A percentile compares a stretch with the other conserved stretches of the same genome.
Conservation (phyloP, 2,329 filamentous ascomycete species). For the Verticillium longisporum region DNA sequence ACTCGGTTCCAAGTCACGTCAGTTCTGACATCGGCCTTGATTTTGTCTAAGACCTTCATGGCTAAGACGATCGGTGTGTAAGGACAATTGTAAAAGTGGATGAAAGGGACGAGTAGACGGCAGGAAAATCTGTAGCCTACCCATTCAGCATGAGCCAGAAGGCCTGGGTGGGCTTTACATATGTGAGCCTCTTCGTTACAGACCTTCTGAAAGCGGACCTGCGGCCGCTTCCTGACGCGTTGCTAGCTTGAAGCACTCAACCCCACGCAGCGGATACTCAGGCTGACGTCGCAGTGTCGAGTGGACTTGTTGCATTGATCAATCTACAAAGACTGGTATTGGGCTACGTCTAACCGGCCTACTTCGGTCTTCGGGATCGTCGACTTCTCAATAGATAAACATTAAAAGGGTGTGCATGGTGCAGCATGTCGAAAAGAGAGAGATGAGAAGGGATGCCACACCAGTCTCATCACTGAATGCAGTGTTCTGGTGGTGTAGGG, state of each 20-base stretch:
- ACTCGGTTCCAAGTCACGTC: constrained; percentile 29
- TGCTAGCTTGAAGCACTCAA: not conserved
- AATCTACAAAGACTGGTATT: not conserved
- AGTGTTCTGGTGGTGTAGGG: not conserved
- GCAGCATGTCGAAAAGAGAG: not conserved
- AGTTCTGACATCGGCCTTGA: constrained; percentile 24
- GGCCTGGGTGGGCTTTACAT: not conserved
- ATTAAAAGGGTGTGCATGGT: not conserved
- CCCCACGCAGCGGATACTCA: not conserved
- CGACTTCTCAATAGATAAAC: not conserved
- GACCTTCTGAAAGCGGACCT: not conserved
- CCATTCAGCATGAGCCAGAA: not conserved
- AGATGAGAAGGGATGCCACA: not conserved
- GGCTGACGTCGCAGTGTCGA: not conserved
- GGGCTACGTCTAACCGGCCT: not conserved
- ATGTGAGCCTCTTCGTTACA: no score
- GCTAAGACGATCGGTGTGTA: not conserved
- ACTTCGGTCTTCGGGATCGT: not conserved
- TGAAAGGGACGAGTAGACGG: not conserved
- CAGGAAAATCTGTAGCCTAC: not conserved
- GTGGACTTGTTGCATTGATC: not conserved
- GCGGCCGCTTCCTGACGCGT: not conserved
- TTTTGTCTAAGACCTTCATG: constrained; percentile 15
- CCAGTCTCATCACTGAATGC: not conserved
- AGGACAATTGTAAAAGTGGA: not conserved